Evolutionary conservation across 2,329 filamentous ascomycete species (phyloP), one percentile per base, ranked within the genome.

Genomic region (Diaporthe citriasiana): DNA sequence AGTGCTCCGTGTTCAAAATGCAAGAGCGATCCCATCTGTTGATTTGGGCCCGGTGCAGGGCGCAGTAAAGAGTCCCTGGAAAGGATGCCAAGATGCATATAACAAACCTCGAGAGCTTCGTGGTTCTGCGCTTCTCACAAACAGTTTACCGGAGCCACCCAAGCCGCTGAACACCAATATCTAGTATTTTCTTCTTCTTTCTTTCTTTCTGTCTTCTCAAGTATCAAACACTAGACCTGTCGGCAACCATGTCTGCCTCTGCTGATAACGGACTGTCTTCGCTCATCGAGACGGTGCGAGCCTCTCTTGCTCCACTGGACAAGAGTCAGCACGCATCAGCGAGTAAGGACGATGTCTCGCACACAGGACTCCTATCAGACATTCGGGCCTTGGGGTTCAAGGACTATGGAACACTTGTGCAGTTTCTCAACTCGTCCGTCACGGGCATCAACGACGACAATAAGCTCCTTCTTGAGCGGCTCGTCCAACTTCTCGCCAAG

Each of bases 311-410:
- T 30, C 56, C 45, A 13, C 70, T 30, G 1, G 56, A 42, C 17
- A 53, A 72, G 10, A 33, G 30, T 19, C 27, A 33, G 25, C 25
- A 69, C 25, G 15, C 13, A 13, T 35, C 71, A 17, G 40, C n/a
- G 5, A 53, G 51, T 7, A 42, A 70, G 6, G 51, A 73, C 10
- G 10, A 40, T 3, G 19, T 17, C 40, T 45, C 40, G 25, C 59
- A 63, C 12, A 76, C 70, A 45, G 71, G 70, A 4, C 38, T 76
- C 7, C n/a, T 74, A 10, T 47, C 60, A 3, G 75, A 76, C 38
- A 70, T 75, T 6, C 55, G 81, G 30, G 76, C 76, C 25, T 68
- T 82, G 8, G 81, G 81, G 0, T 82, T 82, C 35, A 76, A 77
- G 17, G 77, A 81, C 71, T 78, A 80, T 8, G 80, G 80, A 17